phyloP scores from a whole-genome alignment of 1,139 yeast species.

The Magnusiomyces fungicola region DNA sequence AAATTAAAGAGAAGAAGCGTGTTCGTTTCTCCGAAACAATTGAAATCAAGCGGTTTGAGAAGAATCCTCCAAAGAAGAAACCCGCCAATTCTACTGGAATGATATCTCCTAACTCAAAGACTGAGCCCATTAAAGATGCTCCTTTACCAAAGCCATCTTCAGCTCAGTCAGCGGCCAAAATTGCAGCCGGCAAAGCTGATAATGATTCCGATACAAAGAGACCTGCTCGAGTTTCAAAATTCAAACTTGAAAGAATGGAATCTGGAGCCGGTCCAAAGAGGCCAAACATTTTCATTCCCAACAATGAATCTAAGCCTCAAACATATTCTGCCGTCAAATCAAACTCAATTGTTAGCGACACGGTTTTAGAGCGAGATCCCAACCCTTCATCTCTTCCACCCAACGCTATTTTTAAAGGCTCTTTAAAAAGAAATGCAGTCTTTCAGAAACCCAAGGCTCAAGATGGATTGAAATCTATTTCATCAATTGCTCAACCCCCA shows the following conservation, averaged over 20 bases:
- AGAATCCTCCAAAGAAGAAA: conserved; percentile 12
- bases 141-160: neutral
- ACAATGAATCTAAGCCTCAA: neutral
- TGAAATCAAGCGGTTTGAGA: conserved; percentile 31
- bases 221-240: conserved; percentile 26
- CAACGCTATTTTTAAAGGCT: neutral
- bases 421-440: neutral
- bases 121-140: conserved; percentile 1
- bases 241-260: conserved; percentile 25
- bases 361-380: neutral
- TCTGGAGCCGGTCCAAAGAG: neutral
- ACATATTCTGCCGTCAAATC: neutral
- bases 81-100: conserved; percentile 7
- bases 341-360: neutral
- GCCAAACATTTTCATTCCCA: neutral
- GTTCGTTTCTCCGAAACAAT: conserved; percentile 31
- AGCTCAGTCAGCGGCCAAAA: neutral
- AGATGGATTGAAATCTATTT: no score
- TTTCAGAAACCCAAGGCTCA: no score
- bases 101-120: conserved; percentile 1
- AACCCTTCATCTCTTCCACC: neutral
- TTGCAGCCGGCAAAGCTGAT: neutral
- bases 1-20: conserved; percentile 17
- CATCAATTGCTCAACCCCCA: no score
- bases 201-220: neutral